Percentiles rank a stretch among this genome's conserved stretches.
phyloP scores from a whole-genome alignment of 495 filamentous ascomycete species.

The Penicillium bialowiezense region DNA sequence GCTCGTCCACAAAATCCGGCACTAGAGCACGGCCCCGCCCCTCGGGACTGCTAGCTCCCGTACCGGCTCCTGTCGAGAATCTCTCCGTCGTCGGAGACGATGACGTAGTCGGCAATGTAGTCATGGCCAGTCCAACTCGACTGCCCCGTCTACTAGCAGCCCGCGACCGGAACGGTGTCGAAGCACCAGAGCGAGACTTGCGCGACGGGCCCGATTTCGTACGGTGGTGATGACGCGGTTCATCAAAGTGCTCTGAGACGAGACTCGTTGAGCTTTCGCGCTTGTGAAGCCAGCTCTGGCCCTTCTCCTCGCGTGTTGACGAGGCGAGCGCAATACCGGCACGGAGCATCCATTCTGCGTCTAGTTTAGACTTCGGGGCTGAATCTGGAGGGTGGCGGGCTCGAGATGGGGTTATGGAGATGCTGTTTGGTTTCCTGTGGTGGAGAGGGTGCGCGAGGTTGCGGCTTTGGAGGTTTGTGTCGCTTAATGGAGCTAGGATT shows the following conservation, averaged over 20 bases:
- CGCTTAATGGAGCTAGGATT: slow-evolving; percentile 29
- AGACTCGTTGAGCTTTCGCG: slow-evolving; percentile 71
- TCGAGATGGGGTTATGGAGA: slow-evolving; percentile 1
- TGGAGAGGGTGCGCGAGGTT: slow-evolving; percentile 23
- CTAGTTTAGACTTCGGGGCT: slow-evolving; percentile 28
- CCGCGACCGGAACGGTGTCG: slow-evolving; percentile 41
- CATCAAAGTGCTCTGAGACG: slow-evolving; percentile 36
- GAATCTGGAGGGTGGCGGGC: slow-evolving; percentile 5
- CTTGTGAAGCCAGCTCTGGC: slow-evolving; percentile 74
- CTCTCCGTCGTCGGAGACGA: slow-evolving; percentile 1
- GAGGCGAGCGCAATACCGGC: slow-evolving; percentile 69
- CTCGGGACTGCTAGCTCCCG: slow-evolving; percentile 14
- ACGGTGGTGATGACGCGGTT: slow-evolving; percentile 25
- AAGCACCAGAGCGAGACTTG: slow-evolving; percentile 35
- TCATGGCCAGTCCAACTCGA: slow-evolving; percentile 39
- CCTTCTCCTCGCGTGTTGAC: slow-evolving; percentile 71
- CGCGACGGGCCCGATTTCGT: slow-evolving; percentile 21
- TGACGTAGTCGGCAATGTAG: slow-evolving; percentile 15
- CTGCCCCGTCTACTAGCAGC: slow-evolving; percentile 32
- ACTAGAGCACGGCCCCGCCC: slow-evolving; percentile 16
- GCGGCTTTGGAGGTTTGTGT: slow-evolving; percentile 33
- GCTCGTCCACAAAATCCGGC: slow-evolving; percentile 46
- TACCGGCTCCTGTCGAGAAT: background rate
- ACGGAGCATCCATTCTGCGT: slow-evolving; percentile 73
- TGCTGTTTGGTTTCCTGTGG: slow-evolving; percentile 17